These are phyloP conservation scores for Pseudognaphalium luteoalbum DNA, from an alignment of 129 eudicot genomes.

Conservation along the genomic window DNA sequence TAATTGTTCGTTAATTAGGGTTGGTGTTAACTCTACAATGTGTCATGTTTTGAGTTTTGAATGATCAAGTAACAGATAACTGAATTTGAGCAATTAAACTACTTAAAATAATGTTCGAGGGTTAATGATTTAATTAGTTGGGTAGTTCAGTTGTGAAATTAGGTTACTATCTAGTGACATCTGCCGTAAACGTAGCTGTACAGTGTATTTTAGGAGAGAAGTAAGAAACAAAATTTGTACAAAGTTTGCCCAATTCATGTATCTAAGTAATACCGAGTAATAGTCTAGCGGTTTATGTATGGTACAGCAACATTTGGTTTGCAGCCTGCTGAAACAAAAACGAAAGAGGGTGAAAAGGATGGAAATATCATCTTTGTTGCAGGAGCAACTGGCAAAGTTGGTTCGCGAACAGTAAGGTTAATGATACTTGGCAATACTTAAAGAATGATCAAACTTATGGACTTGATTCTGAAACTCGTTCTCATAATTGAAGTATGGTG, in stretches of 20 bases:
- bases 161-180: background rate
- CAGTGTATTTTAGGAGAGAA: background rate
- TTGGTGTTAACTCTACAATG: background rate
- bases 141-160: too few species aligned
- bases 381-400: conserved; percentile 99
- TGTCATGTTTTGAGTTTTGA: background rate
- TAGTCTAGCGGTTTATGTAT: conserved; percentile 26
- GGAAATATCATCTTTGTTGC: conserved; percentile 72
- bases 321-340: conserved; percentile 48
- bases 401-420: conserved; percentile 95
- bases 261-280: conserved; percentile 14
- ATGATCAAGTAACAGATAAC: background rate
- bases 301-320: conserved; percentile 49
- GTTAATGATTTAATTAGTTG: too few species aligned
- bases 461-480: conserved; percentile 16
- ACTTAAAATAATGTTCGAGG: too few species aligned
- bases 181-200: background rate
- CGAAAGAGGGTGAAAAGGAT: conserved; percentile 51
- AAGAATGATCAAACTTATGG: conserved; percentile 20
- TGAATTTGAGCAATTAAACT: too few species aligned
- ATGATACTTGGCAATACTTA: conserved; percentile 14
- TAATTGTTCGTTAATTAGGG: background rate
- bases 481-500: conserved; percentile 27
- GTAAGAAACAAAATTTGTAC: background rate
- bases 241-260: background rate